Evolutionary conservation across 139 green algal genomes (phyloP), one percentile per base, ranked within the genome.

Genomic region (Dunaliella primolecta): DNA sequence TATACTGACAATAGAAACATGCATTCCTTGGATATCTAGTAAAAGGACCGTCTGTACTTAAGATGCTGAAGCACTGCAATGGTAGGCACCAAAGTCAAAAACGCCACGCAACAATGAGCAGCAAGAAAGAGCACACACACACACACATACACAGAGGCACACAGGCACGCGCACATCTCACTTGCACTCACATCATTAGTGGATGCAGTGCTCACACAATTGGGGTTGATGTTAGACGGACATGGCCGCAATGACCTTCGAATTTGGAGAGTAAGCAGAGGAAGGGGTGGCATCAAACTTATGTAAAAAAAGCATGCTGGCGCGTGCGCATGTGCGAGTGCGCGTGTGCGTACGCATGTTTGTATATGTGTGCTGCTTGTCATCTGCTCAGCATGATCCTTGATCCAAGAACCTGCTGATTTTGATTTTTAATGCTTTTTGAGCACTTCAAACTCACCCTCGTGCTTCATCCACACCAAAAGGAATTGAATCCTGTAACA

Each of bases 221-320:
- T 82, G 7, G 78, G 78, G 35, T 82, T 82, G 78, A 82, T 82
- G 78, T 82, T 82, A 15, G 35, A 71, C 3, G 78, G 78, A 24
- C 78, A 82, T n/a, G 78, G 32, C 3, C 78, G 34, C 34, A 82
- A 35, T 31, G 78, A 82, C 36, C 78, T 82, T 34, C 78, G 21
- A 37, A 64, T 15, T 25, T 15, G 46, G n/a, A n/a, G n/a, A n/a
- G n/a, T n/a, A n/a, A n/a, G n/a, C n/a, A 64, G 46, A 7, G 46
- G 15, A 15, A 64, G 7, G 7, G 46, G 15, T 64, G 46, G 46
- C 46, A 64, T 64, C 15, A 25, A 64, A 15, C 15, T 15, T 25
- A 64, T 7, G 7, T 64, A 15, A 64, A 64, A 64, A 25, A 15
- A 25, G 46, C 46, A 64, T 64, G 46, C 15, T 7, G 7, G 46